Base-by-base conservation (phyloP, 306 rosid species). In the Erythrophleum fordii region DNA sequence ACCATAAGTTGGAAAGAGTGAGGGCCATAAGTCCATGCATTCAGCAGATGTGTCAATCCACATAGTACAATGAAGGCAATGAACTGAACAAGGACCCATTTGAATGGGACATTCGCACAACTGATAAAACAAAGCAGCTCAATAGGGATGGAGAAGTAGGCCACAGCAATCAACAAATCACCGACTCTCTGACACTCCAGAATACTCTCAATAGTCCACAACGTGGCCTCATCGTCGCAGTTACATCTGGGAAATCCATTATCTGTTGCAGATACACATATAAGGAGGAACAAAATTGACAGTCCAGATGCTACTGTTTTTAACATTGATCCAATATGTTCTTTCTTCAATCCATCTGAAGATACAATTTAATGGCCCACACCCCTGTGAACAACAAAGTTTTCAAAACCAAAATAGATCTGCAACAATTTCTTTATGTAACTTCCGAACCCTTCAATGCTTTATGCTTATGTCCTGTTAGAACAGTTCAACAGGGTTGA, bases 41-140 rank as follows among this genome's bases (percentile, higher is more conserved):
- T 92, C 62, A 94, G 89, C 80, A 94, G 80, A 86, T 94, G 98
- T 46, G 98, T 91, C 89, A 92, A 73, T 11, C 98, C 98, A 82
- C 97, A 94, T 0, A 92, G 86, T 25, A 91, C 97, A 77, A 94
- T 91, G 88, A 94, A 94, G 72, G 97, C 87, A 62, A 92, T 87
- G 86, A 94, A 94, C 86, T 91, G 31, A 74, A 88, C 75, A 16
- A 94, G 92, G 44, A 94, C 95, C 98, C 98, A 94, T 85, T 92
- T 94, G 89, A 94, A 94, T 25, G 97, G 98, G 23, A 94, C 79
- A 26, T 90, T 94, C 46, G 97, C 89, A 83, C 97, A 92, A 85
- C 92, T 92, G 37, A 92, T 82, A 76, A 94, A 94, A 83, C 91
- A 94, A 20, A 94, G 91, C 20, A 94, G 90, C 85, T 94, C 97